phyloP scores from a whole-genome alignment of 1,284 basidiomycete genomes.

The Takashimella koratensis region DNA sequence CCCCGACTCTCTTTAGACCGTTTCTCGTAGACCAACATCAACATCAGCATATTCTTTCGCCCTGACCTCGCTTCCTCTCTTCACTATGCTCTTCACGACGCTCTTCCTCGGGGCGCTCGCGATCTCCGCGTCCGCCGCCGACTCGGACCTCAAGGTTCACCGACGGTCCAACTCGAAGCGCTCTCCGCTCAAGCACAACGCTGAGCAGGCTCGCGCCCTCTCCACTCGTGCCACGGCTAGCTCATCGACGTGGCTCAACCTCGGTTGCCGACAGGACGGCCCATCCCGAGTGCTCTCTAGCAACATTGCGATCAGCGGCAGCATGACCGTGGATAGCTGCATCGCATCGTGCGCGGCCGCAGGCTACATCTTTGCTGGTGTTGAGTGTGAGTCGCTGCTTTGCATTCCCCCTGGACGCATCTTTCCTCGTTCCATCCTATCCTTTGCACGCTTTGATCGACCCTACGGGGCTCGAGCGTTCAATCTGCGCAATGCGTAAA shows the following conservation, averaged over 20 bases:
- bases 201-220: conserved; percentile 2
- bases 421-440: background rate
- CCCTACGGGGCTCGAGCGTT: background rate
- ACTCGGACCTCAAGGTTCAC: background rate
- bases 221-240: background rate
- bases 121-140: background rate
- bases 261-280: conserved; percentile 40
- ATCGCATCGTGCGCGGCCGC: conserved; percentile 34
- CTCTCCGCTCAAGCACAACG: background rate
- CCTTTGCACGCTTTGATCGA: background rate
- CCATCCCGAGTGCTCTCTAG: conserved; percentile 20
- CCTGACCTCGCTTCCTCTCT: background rate
- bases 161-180: background rate
- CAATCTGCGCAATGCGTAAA: no score
- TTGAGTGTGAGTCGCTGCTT: conserved; percentile 28
- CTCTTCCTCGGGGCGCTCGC: background rate
- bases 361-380: conserved; percentile 43
- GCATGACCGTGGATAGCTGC: conserved; percentile 42
- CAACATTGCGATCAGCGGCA: conserved; percentile 6
- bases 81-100: background rate
- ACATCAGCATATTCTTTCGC: background rate
- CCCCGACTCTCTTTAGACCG: no score
- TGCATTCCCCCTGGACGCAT: background rate
- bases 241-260: conserved; percentile 5
- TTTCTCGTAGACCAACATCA: no score